Conservation (phyloP, 495 filamentous ascomycete genomes). For the Massariosphaeria phaeospora region DNA sequence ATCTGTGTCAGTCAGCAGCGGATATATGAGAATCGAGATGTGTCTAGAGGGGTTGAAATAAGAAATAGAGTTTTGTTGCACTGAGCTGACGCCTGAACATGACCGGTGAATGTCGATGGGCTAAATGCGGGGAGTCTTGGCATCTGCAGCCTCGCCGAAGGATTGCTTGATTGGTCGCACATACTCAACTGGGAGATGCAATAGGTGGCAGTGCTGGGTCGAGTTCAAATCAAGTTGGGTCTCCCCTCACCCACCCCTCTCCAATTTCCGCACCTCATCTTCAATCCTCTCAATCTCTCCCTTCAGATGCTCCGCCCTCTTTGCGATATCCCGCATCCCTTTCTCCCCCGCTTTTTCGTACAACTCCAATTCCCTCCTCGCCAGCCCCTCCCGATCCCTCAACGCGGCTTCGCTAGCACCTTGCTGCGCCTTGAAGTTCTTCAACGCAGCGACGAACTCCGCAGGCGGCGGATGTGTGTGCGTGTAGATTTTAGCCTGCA, state of each 20-base stretch:
- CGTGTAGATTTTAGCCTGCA: constrained; percentile 42
- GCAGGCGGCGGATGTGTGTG: constrained; percentile 32
- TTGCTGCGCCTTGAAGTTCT: constrained; percentile 52
- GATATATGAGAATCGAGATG: too few relatives aligned
- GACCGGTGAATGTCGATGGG: too few relatives aligned
- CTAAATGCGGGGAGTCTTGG: too few relatives aligned
- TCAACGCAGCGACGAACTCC: constrained; percentile 53
- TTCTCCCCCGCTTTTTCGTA: constrained; percentile 35
- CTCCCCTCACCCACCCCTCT: constrained; percentile 10
- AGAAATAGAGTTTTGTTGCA: too few relatives aligned
- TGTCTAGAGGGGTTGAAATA: too few relatives aligned
- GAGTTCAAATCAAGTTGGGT: too few relatives aligned
- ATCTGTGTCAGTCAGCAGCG: too few relatives aligned
- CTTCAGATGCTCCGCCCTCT: constrained; percentile 32
- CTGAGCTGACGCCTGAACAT: too few relatives aligned
- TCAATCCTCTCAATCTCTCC: constrained; percentile 35
- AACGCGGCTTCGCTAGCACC: constrained; percentile 15
- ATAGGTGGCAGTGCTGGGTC: too few relatives aligned
- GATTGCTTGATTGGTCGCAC: too few relatives aligned
- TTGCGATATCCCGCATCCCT: constrained; percentile 36
- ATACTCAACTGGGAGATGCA: too few relatives aligned
- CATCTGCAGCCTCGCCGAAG: too few relatives aligned
- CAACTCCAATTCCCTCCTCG: constrained; percentile 31
- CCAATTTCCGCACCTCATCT: constrained; percentile 35
- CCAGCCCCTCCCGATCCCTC: constrained; percentile 24